Conservation (phyloP, 345 rosid species). For the Theobroma cacao region DNA sequence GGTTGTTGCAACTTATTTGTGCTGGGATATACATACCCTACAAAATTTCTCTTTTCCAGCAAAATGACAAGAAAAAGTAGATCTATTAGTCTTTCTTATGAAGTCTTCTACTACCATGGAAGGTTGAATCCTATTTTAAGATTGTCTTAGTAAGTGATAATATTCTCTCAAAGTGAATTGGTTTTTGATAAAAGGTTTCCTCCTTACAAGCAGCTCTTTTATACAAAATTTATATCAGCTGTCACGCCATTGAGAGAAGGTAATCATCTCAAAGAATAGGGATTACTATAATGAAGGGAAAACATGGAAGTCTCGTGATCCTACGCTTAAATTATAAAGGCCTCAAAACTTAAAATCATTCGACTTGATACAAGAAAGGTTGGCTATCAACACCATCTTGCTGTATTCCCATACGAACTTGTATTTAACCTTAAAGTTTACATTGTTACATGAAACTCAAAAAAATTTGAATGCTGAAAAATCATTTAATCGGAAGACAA, state of each 20-base stretch:
- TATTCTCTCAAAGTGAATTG: background rate
- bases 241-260: background rate
- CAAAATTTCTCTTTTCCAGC: background rate
- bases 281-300: background rate
- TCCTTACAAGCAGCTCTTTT: too few relatives aligned
- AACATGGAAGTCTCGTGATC: background rate
- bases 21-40: too few relatives aligned
- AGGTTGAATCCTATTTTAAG: background rate
- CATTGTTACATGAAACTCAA: background rate
- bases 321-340: background rate
- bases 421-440: background rate
- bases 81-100: background rate
- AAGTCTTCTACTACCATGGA: background rate
- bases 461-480: background rate
- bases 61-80: too few relatives aligned
- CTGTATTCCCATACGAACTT: background rate
- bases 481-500: background rate
- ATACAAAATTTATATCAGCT: too few relatives aligned
- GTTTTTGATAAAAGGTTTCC: background rate
- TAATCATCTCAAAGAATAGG: background rate
- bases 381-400: background rate
- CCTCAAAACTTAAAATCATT: background rate
- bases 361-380: background rate
- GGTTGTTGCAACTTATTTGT: too few relatives aligned
- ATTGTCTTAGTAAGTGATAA: background rate